Conservation (phyloP, 2,329 filamentous ascomycete genomes). For the Monosporascus cannonballus region DNA sequence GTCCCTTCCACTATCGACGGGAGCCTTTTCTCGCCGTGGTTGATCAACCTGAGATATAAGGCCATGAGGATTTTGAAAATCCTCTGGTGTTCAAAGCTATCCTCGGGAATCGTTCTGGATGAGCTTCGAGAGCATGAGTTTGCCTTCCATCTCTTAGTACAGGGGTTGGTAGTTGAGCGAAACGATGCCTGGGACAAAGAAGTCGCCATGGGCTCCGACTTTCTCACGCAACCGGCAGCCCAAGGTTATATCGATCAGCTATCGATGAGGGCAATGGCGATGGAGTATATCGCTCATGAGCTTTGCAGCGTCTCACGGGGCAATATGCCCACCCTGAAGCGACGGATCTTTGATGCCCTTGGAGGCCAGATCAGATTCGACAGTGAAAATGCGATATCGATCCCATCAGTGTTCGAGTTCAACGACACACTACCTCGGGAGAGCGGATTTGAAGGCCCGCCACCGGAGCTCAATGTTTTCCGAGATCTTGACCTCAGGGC, state of each 20-base stretch:
- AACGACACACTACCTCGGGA: conserved; percentile 74
- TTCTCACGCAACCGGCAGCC: conserved; percentile 59
- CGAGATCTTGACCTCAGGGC: conserved; percentile 60
- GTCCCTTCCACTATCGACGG: conserved; percentile 60
- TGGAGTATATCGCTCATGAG: conserved; percentile 83
- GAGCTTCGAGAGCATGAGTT: conserved; percentile 78
- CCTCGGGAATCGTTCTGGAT: conserved; percentile 65
- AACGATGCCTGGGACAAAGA: conserved; percentile 64
- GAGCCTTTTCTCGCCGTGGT: conserved; percentile 57
- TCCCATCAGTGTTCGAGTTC: conserved; percentile 80
- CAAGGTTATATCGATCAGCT: conserved; percentile 72
- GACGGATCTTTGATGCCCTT: conserved; percentile 65
- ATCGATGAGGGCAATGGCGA: conserved; percentile 65
- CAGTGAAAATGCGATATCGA: conserved; percentile 58
- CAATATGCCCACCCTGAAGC: conserved; percentile 63
- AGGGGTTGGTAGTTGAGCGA: conserved; percentile 63
- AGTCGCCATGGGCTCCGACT: not conserved
- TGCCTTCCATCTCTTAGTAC: conserved; percentile 69
- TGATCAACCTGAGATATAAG: conserved; percentile 62
- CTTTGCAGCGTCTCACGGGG: conserved; percentile 70
- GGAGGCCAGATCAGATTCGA: conserved; percentile 67
- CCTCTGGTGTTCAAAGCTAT: conserved; percentile 79
- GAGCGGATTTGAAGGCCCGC: conserved; percentile 41
- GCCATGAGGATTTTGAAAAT: conserved; percentile 69
- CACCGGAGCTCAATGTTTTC: conserved; percentile 55